phyloP scores from a whole-genome alignment of 2,329 filamentous ascomycete genomes.

The Aspergillus aculeatinus region DNA sequence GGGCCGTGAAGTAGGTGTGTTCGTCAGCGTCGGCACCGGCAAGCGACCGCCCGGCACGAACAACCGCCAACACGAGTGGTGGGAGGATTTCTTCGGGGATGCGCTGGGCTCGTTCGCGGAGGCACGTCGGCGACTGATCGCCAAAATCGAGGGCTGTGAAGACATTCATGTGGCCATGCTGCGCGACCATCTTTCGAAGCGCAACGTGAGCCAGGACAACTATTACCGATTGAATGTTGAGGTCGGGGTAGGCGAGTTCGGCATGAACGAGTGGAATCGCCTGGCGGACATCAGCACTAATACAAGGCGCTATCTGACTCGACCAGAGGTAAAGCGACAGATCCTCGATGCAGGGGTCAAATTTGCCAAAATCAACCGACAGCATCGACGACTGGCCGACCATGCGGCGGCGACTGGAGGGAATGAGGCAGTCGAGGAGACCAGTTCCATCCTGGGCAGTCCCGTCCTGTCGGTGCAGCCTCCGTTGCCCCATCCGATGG shows the following conservation, averaged over 20 bases:
- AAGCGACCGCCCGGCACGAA: slow-evolving; percentile 74
- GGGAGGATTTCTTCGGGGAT: slow-evolving; percentile 75
- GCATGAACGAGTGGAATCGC: slow-evolving; percentile 97
- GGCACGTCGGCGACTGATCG: slow-evolving; percentile 76
- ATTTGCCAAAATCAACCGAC: slow-evolving; percentile 77
- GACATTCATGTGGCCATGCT: slow-evolving; percentile 84
- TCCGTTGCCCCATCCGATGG: slow-evolving; percentile 48
- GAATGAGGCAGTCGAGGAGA: slow-evolving; percentile 23
- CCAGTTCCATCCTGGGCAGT: slow-evolving; percentile 17
- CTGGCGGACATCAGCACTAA: slow-evolving; percentile 93
- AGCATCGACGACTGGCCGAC: slow-evolving; percentile 66
- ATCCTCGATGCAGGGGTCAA: slow-evolving; percentile 75
- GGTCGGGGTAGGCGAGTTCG: slow-evolving; percentile 92
- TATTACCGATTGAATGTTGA: slow-evolving; percentile 98
- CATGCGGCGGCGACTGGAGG: slow-evolving; percentile 38
- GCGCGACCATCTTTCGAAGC: slow-evolving; percentile 70
- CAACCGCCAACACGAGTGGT: slow-evolving; percentile 73
- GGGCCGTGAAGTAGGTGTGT: slow-evolving; percentile 85
- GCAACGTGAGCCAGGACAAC: slow-evolving; percentile 80
- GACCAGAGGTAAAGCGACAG: slow-evolving; percentile 71
- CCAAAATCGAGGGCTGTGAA: slow-evolving; percentile 95
- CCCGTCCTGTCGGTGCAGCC: slow-evolving; percentile 34
- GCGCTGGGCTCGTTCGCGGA: slow-evolving; percentile 85
- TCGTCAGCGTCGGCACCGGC: slow-evolving; percentile 92
- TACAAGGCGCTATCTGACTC: slow-evolving; percentile 78